Conservation (phyloP, 345 rosid species). For the Cardiospermum halicacabum region DNA sequence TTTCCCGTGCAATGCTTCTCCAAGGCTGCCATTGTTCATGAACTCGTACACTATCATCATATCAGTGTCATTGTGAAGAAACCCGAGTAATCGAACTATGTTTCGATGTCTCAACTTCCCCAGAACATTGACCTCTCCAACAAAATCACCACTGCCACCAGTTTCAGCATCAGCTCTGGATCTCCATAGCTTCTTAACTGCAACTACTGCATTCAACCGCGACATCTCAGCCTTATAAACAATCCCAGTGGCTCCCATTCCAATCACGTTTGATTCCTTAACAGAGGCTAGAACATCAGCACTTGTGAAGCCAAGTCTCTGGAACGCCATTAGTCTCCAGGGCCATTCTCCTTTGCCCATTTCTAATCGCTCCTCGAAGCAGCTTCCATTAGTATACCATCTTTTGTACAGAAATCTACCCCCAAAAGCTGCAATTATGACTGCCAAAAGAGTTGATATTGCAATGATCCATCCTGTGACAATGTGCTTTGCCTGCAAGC, state of each 20-base stretch:
- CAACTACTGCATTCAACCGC: slow-evolving; percentile 45
- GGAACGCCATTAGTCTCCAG: slow-evolving; percentile 90
- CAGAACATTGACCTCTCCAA: slow-evolving; percentile 73
- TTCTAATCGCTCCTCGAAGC: slow-evolving; percentile 45
- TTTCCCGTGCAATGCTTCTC: slow-evolving; percentile 76
- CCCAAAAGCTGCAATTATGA: slow-evolving; percentile 41
- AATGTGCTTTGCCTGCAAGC: slow-evolving; percentile 45
- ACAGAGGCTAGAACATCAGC: slow-evolving; percentile 65
- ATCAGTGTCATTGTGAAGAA: slow-evolving; percentile 61
- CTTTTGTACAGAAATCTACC: slow-evolving; percentile 42
- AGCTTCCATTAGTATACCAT: slow-evolving; percentile 49
- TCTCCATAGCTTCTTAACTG: slow-evolving; percentile 90
- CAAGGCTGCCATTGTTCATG: slow-evolving; percentile 82
- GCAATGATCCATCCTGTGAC: slow-evolving; percentile 63
- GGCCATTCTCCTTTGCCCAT: slow-evolving; percentile 73
- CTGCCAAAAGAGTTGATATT: slow-evolving; percentile 48
- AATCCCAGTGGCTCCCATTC: slow-evolving; percentile 90
- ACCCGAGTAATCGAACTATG: slow-evolving; percentile 76
- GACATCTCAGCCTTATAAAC: slow-evolving; percentile 80
- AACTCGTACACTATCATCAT: slow-evolving; percentile 83
- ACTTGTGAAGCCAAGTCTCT: slow-evolving; percentile 76
- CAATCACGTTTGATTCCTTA: slow-evolving; percentile 74
- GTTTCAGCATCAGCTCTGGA: slow-evolving; percentile 55
- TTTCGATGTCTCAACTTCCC: slow-evolving; percentile 90
- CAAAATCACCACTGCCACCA: slow-evolving; percentile 57